Conservation (phyloP, 2,329 filamentous ascomycete species). For the Chrysosporium queenslandicum region DNA sequence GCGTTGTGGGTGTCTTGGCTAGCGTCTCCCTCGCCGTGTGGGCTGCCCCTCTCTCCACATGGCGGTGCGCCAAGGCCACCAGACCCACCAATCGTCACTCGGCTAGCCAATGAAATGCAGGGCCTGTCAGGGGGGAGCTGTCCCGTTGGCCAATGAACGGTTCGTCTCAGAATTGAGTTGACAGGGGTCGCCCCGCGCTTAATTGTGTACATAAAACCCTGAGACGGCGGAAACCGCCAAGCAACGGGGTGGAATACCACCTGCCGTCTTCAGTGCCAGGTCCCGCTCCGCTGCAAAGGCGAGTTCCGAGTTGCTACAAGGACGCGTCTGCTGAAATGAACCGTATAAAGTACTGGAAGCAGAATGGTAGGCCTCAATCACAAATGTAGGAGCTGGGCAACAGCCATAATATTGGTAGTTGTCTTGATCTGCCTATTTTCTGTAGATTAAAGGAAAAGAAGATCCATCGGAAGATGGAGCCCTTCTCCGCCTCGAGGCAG, state of each 20-base stretch:
- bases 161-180: background rate
- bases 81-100: background rate
- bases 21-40: background rate
- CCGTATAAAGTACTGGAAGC: no score
- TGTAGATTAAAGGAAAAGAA: background rate
- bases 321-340: no score
- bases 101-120: background rate
- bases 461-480: slow-evolving; percentile 3
- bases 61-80: background rate
- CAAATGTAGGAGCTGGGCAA: slow-evolving; percentile 1
- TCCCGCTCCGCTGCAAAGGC: no score
- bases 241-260: no score
- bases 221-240: no score
- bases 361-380: background rate
- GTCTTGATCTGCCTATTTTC: slow-evolving; percentile 6
- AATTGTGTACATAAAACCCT: background rate
- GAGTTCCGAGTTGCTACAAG: no score
- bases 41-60: background rate
- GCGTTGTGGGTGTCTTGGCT: background rate
- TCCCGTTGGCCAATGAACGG: background rate
- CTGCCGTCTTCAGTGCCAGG: no score
- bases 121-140: background rate
- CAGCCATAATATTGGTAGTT: background rate
- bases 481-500: background rate
- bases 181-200: background rate